phyloP scores from a whole-genome alignment of 2,329 filamentous ascomycete genomes.

The Neopestalotiopsis rosae region DNA sequence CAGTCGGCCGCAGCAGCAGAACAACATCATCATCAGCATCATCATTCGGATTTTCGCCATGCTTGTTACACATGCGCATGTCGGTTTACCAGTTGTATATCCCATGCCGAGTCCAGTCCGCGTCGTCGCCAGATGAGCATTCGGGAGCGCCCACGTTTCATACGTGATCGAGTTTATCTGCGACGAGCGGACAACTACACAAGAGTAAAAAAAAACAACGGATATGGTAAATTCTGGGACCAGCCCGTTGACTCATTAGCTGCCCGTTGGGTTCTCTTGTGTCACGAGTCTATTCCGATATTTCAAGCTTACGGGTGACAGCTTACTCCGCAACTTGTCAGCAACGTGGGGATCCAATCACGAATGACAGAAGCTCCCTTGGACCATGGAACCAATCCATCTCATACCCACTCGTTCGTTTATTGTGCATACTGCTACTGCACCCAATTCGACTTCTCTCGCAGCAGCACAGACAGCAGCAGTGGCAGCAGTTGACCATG shows the following conservation, averaged over 20 bases:
- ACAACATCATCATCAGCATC: no score
- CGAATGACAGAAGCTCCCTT: not conserved
- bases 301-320: not conserved
- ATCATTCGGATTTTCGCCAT: no score
- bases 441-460: not conserved
- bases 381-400: not conserved
- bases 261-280: not conserved
- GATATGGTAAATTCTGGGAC: not conserved
- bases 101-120: no score
- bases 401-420: not conserved
- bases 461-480: not conserved
- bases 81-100: no score
- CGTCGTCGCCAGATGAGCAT: not conserved
- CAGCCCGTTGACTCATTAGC: not conserved
- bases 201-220: not conserved
- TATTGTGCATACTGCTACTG: not conserved
- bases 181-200: not conserved
- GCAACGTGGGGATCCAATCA: not conserved
- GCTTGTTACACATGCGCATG: no score
- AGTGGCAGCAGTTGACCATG: no score
- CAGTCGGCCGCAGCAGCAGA: no score
- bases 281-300: conserved; percentile 1
- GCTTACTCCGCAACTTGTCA: not conserved
- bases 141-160: not conserved
- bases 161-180: not conserved